Conservation (phyloP, 768 basidiomycete species). For the Lactifluus volemus region DNA sequence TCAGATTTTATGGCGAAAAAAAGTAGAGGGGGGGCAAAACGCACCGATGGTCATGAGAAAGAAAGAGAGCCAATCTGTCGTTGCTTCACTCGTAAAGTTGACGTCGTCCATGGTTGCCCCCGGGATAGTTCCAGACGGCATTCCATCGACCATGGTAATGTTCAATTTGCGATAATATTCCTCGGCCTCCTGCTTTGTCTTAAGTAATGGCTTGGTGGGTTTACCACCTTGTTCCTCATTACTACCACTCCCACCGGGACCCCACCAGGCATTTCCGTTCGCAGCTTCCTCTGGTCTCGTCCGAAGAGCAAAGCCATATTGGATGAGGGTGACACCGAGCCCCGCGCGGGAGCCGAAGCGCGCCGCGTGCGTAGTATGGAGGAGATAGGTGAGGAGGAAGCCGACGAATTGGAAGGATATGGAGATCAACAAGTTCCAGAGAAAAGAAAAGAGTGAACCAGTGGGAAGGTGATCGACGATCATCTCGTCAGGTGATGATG, state of each 20-base stretch:
- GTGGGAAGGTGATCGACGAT: slow-evolving; percentile 85
- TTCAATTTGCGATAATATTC: slow-evolving; percentile 20
- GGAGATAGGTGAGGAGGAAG: slow-evolving; percentile 85
- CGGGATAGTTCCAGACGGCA: slow-evolving; percentile 11
- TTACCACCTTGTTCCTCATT: not conserved
- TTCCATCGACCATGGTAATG: slow-evolving; percentile 19
- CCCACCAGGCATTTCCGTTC: slow-evolving; percentile 19
- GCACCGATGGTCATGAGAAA: slow-evolving; percentile 82
- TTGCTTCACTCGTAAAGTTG: slow-evolving; percentile 37
- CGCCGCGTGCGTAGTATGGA: slow-evolving; percentile 89
- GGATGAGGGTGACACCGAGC: slow-evolving; percentile 92
- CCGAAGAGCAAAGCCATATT: slow-evolving; percentile 83
- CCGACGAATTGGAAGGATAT: slow-evolving; percentile 97
- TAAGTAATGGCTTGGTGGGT: slow-evolving; percentile 1
- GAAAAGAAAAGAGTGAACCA: slow-evolving; percentile 75
- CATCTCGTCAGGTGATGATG: slow-evolving; percentile 66
- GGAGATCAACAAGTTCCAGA: slow-evolving; percentile 90
- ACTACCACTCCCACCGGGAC: not conserved
- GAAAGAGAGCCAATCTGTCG: slow-evolving; percentile 93
- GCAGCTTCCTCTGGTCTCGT: slow-evolving; percentile 35
- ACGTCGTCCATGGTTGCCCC: slow-evolving; percentile 13
- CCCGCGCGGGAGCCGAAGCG: slow-evolving; percentile 91
- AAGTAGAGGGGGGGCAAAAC: slow-evolving; percentile 20
- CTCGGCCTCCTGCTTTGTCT: slow-evolving; percentile 17
- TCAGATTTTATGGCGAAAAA: not conserved